These are phyloP conservation scores for Botrytis sinoallii DNA, from an alignment of 2,329 filamentous ascomycete genomes.

Conservation along the genomic window DNA sequence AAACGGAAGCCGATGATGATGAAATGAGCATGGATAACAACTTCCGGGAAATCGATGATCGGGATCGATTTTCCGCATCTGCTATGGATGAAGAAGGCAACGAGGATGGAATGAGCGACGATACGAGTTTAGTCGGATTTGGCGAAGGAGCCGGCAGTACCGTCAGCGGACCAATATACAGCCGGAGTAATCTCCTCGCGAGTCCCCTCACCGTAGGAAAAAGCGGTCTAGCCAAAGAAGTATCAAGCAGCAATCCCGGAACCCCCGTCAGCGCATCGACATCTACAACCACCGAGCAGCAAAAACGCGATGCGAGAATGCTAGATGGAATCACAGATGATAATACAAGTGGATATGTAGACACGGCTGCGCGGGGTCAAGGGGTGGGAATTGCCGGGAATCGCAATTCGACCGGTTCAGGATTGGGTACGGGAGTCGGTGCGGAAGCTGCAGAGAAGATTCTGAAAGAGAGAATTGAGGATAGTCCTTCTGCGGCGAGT, in stretches of 20 bases:
- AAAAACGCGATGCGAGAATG: slow-evolving; percentile 60
- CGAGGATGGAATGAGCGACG: slow-evolving; percentile 70
- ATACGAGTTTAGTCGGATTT: slow-evolving; percentile 85
- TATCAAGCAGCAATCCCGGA: slow-evolving; percentile 25
- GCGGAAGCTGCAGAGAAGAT: slow-evolving; percentile 62
- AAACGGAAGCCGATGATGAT: slow-evolving; percentile 55
- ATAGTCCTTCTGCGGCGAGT: slow-evolving; percentile 42
- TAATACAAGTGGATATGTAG: slow-evolving; percentile 55
- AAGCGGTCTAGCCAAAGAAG: slow-evolving; percentile 27
- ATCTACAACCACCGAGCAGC: slow-evolving; percentile 42
- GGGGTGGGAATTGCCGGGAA: slow-evolving; percentile 21
- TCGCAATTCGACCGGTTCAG: not conserved
- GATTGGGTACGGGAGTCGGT: slow-evolving; percentile 22
- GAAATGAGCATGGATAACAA: slow-evolving; percentile 44
- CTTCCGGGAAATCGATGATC: slow-evolving; percentile 50
- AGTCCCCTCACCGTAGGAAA: slow-evolving; percentile 39
- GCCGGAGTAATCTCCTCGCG: slow-evolving; percentile 43
- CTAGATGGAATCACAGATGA: slow-evolving; percentile 63
- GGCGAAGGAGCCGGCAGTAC: slow-evolving; percentile 88
- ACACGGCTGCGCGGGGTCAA: slow-evolving; percentile 52
- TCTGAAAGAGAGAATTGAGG: slow-evolving; percentile 57
- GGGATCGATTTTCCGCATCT: slow-evolving; percentile 39
- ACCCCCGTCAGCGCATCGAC: slow-evolving; percentile 29
- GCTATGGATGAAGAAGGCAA: slow-evolving; percentile 47
- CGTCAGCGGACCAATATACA: slow-evolving; percentile 73